Evolutionary conservation across 2,329 filamentous ascomycete genomes (phyloP).

Genomic region (Epichloe amarillans): DNA sequence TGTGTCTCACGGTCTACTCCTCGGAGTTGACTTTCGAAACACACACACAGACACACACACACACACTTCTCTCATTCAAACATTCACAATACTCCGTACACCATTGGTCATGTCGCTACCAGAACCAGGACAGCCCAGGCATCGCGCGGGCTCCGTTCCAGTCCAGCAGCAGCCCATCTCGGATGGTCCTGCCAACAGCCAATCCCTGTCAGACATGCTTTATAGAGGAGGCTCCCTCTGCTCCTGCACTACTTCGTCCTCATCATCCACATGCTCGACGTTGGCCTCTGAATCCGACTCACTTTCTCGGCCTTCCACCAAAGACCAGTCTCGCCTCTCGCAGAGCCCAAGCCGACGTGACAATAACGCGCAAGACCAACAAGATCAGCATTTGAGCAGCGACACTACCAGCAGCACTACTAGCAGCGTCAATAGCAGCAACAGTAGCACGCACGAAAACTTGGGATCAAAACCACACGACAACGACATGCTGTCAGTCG

Average conservation of each 20-base stretch:
- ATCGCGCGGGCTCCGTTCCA: slow-evolving; percentile 10
- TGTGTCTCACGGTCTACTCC: slow-evolving; percentile 7
- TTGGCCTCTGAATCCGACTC: neutral
- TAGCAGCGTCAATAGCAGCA: slow-evolving; percentile 2
- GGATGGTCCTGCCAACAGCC: neutral
- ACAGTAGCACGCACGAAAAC: neutral
- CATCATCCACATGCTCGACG: neutral
- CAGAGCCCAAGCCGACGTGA: neutral
- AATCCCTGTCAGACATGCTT: slow-evolving; percentile 2
- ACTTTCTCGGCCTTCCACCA: slow-evolving; percentile 3
- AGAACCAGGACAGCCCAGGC: slow-evolving; percentile 6
- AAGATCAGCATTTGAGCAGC: slow-evolving; percentile 3
- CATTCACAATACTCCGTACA: slow-evolving; percentile 1
- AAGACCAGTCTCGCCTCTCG: slow-evolving; percentile 1
- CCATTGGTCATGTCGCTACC: slow-evolving; percentile 8
- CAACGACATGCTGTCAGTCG: slow-evolving; percentile 18
- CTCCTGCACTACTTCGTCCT: slow-evolving; percentile 3
- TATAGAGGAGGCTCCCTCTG: slow-evolving; percentile 12
- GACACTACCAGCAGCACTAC: neutral
- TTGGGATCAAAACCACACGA: neutral
- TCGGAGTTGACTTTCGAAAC: slow-evolving; percentile 1
- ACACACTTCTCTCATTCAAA: neutral
- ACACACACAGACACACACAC: neutral
- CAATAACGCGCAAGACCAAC: neutral
- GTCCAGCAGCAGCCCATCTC: slow-evolving; percentile 3